phyloP scores from a whole-genome alignment of 1,284 basidiomycete genomes.

The Rhodotorula sp. region DNA sequence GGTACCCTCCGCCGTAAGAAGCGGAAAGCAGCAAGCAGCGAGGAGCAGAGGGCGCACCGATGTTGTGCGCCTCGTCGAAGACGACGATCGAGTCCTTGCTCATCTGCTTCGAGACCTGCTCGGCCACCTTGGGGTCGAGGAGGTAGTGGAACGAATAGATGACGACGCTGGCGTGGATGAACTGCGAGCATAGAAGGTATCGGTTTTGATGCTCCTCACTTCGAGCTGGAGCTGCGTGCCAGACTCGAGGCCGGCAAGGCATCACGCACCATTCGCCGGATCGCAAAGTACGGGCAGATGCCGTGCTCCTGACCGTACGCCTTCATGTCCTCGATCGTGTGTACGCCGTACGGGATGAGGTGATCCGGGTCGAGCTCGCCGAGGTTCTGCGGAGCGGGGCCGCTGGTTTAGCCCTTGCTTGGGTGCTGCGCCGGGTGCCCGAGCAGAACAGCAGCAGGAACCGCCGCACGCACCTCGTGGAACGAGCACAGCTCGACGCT shows the following conservation, averaged over 20 bases:
- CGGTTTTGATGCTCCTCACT: too few relatives aligned
- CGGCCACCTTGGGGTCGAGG: constrained; percentile 97
- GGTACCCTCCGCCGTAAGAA: too few relatives aligned
- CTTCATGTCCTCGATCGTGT: constrained; percentile 91
- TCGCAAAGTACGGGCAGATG: constrained; percentile 94
- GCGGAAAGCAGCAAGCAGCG: background rate
- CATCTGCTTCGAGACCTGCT: constrained; percentile 97
- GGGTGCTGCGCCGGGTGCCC: too few relatives aligned
- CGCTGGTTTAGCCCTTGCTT: too few relatives aligned
- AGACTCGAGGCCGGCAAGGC: background rate
- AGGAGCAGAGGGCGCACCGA: constrained; percentile 63
- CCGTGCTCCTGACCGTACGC: constrained; percentile 82
- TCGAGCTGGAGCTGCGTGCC: too few relatives aligned
- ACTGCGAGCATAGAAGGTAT: constrained; percentile 56
- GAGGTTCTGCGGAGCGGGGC: constrained; percentile 59
- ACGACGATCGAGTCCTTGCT: constrained; percentile 98
- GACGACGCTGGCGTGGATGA: constrained; percentile 92
- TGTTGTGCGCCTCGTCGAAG: constrained; percentile 99
- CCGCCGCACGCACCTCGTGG: constrained; percentile 73
- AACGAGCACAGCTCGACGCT: constrained; percentile 90
- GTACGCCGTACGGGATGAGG: constrained; percentile 83
- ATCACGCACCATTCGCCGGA: constrained; percentile 84
- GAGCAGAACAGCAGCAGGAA: background rate
- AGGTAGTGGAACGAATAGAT: constrained; percentile 99
- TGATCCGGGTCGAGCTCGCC: constrained; percentile 79